Evolutionary conservation across 129 eudicot genomes (phyloP).

Genomic region (Saposhnikovia divaricata): DNA sequence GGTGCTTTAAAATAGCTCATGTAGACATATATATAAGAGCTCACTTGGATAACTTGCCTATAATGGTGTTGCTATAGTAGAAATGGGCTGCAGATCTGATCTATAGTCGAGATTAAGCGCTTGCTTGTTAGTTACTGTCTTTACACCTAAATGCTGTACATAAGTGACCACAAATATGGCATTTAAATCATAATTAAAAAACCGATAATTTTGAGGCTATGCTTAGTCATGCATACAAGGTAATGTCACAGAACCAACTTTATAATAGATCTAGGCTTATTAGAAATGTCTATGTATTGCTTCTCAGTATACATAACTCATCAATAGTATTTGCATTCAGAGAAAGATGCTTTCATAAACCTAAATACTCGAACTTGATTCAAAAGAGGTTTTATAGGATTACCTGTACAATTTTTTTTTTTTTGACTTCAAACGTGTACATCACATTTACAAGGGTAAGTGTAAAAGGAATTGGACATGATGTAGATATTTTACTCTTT

Average conservation of each 20-base stretch:
- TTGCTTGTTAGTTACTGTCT: neutral
- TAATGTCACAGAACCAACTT: neutral
- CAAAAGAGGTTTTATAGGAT: neutral
- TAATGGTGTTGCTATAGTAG: neutral
- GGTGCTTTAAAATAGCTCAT: neutral
- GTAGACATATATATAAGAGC: neutral
- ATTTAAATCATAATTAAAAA: too few relatives aligned
- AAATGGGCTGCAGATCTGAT: neutral
- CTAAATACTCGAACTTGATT: neutral
- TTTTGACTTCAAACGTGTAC: neutral
- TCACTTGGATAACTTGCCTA: neutral
- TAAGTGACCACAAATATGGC: neutral
- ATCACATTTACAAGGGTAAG: neutral
- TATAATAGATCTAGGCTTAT: neutral
- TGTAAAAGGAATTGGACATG: neutral
- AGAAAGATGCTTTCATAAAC: too few relatives aligned
- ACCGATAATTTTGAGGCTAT: neutral
- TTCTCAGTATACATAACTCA: neutral
- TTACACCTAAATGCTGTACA: neutral
- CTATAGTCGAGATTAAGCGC: neutral
- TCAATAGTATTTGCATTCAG: neutral
- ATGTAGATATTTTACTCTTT: too few relatives aligned
- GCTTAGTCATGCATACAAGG: neutral
- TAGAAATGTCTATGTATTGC: neutral
- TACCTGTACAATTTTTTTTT: neutral